Conservation (phyloP, 805 yeast genomes). For the Debaryomyces castellii region DNA sequence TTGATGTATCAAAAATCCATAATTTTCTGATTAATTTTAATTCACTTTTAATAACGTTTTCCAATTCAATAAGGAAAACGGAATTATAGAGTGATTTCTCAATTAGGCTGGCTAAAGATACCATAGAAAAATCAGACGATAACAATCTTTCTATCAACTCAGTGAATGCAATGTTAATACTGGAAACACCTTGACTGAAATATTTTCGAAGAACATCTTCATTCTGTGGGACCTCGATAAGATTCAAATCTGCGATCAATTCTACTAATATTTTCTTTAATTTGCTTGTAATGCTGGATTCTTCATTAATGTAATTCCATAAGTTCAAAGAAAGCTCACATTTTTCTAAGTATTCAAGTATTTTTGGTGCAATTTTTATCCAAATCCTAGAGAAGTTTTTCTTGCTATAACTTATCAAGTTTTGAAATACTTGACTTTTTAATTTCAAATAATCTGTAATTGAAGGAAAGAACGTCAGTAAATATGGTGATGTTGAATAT, state of each 20-base stretch:
- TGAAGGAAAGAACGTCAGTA: conserved; percentile 54
- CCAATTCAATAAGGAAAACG: conserved; percentile 38
- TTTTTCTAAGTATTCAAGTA: conserved; percentile 33
- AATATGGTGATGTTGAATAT: conserved; percentile 52
- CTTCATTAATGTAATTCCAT: conserved; percentile 25
- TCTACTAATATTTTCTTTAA: conserved; percentile 5
- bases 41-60: conserved; percentile 26
- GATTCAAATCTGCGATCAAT: conserved; percentile 4
- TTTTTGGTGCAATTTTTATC: conserved; percentile 34
- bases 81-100: conserved; percentile 30
- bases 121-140: conserved; percentile 13
- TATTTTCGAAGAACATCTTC: conserved; percentile 24
- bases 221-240: conserved; percentile 3
- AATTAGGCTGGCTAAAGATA: conserved; percentile 19
- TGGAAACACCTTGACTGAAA: conserved; percentile 21
- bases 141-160: conserved; percentile 21
- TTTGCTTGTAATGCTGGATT: conserved; percentile 3
- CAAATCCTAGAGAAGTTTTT: conserved; percentile 45
- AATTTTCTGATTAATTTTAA: conserved; percentile 29
- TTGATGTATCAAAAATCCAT: conserved; percentile 50
- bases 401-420: conserved; percentile 45
- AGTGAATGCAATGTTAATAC: conserved; percentile 28
- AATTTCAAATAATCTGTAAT: conserved; percentile 49
- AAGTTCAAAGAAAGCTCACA: conserved; percentile 46
- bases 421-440: conserved; percentile 45